Evolutionary conservation across 106 monocot genomes (phyloP).

Genomic region (Acorus calamus): DNA sequence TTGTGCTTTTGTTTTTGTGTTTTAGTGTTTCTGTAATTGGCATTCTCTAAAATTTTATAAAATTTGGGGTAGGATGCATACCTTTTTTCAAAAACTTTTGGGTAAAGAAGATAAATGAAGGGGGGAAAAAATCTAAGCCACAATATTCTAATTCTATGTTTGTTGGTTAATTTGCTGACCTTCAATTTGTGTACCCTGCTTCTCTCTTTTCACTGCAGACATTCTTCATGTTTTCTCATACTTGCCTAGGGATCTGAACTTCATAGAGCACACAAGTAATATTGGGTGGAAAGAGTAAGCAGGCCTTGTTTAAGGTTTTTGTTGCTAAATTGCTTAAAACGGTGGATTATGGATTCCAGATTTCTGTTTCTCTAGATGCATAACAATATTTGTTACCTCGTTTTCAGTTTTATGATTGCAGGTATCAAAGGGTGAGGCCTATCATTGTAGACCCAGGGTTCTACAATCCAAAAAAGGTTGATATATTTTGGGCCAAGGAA

Average conservation of each 20-base stretch:
- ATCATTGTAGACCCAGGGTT: conserved; percentile 83
- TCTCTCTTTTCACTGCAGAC: conserved; percentile 35
- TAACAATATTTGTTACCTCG: neutral
- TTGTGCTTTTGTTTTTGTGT: too few species aligned
- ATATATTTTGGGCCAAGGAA: conserved; percentile 74
- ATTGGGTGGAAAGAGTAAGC: conserved; percentile 91
- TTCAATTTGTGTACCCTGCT: too few species aligned
- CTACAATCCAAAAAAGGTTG: conserved; percentile 44
- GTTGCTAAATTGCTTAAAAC: neutral
- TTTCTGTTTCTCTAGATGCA: too few species aligned
- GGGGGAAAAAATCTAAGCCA: too few species aligned
- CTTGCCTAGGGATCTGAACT: conserved; percentile 78
- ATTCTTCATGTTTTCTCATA: conserved; percentile 76
- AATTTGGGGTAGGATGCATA: too few species aligned
- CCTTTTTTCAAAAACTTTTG: too few species aligned
- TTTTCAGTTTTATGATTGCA: conserved; percentile 9
- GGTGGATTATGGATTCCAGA: too few species aligned
- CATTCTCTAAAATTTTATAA: too few species aligned
- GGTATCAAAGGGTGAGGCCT: conserved; percentile 79
- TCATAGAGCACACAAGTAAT: conserved; percentile 87
- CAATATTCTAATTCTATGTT: too few species aligned
- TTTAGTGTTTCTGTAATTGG: too few species aligned
- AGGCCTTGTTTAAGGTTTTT: neutral
- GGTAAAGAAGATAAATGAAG: too few species aligned
- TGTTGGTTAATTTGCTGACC: too few species aligned